Percentiles rank a stretch among this genome's conserved stretches.
phyloP scores from a whole-genome alignment of 164 flowering plant species.

The Cinnamomum micranthum region DNA sequence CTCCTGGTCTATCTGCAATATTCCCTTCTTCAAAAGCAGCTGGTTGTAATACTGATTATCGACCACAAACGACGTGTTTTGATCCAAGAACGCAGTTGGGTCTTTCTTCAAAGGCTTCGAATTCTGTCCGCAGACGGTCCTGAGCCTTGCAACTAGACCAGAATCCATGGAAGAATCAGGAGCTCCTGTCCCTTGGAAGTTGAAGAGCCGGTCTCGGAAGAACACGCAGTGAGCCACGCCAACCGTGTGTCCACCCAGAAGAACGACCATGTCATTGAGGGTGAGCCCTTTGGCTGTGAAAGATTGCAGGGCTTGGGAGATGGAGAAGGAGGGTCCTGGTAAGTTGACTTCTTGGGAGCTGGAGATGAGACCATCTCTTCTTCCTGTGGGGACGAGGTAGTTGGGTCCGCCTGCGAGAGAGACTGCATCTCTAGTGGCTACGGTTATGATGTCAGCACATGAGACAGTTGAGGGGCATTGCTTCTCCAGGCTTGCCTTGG shows the following conservation, averaged over 20 bases:
- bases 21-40: conserved; percentile 3
- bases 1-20: conserved; percentile 11
- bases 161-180: conserved; percentile 34
- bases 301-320: neutral
- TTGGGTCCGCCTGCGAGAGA: conserved; percentile 4
- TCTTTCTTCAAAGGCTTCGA: neutral
- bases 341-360: conserved; percentile 1
- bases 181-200: conserved; percentile 49
- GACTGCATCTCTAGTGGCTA: conserved; percentile 11
- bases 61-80: conserved; percentile 5
- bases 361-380: conserved; percentile 14
- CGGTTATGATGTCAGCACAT: conserved; percentile 10
- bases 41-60: conserved; percentile 8
- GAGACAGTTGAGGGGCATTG: conserved; percentile 4
- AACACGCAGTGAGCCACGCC: conserved; percentile 38
- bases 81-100: conserved; percentile 12
- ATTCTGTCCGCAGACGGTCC: neutral
- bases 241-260: conserved; percentile 42
- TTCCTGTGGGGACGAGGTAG: conserved; percentile 11
- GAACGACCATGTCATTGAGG: conserved; percentile 9
- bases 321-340: neutral
- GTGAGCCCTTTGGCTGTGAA: conserved; percentile 12
- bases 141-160: neutral
- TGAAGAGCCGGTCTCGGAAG: conserved; percentile 39
- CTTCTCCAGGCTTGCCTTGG: conserved; percentile 1